Conservation (phyloP, 2,329 filamentous ascomycete species). For the Didymella arachidicola region DNA sequence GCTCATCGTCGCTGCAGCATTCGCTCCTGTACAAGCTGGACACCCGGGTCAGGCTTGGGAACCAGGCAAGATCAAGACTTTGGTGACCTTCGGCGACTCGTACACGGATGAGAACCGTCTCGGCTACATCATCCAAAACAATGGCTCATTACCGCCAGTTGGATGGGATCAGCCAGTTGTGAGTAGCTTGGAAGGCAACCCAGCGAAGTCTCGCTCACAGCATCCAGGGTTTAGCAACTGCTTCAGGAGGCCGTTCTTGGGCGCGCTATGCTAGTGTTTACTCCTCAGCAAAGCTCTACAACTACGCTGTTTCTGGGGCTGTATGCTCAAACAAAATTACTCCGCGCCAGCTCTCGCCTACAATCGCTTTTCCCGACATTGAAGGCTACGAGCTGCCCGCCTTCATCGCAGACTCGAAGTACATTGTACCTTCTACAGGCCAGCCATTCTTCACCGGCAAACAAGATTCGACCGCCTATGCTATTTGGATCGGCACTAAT, state of each 20-base stretch:
- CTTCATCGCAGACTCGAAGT: constrained; percentile 55
- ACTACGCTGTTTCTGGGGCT: constrained; percentile 77
- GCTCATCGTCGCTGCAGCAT: constrained; percentile 32
- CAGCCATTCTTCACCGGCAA: constrained; percentile 56
- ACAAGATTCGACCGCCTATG: constrained; percentile 71
- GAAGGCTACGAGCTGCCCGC: constrained; percentile 57
- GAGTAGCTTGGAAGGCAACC: constrained; percentile 12
- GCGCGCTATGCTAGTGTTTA: constrained; percentile 69
- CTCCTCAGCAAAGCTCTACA: constrained; percentile 63
- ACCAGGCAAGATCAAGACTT: constrained; percentile 63
- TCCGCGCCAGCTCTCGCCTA: constrained; percentile 59
- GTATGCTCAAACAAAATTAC: constrained; percentile 75
- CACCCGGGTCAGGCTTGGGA: constrained; percentile 42
- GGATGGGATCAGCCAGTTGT: constrained; percentile 63
- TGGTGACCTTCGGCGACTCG: constrained; percentile 77
- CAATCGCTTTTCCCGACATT: constrained; percentile 66
- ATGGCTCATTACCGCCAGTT: constrained; percentile 67
- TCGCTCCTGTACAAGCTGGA: constrained; percentile 27
- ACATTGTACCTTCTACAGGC: constrained; percentile 45
- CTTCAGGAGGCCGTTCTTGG: constrained; percentile 74
- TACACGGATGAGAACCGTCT: constrained; percentile 77
- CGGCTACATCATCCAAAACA: constrained; percentile 66
- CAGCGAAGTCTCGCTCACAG: neutral
- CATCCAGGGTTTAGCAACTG: constrained; percentile 58
- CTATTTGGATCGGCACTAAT: constrained; percentile 83